Base-by-base conservation (phyloP, 805 yeast genomes). In the Candida berthetii region DNA sequence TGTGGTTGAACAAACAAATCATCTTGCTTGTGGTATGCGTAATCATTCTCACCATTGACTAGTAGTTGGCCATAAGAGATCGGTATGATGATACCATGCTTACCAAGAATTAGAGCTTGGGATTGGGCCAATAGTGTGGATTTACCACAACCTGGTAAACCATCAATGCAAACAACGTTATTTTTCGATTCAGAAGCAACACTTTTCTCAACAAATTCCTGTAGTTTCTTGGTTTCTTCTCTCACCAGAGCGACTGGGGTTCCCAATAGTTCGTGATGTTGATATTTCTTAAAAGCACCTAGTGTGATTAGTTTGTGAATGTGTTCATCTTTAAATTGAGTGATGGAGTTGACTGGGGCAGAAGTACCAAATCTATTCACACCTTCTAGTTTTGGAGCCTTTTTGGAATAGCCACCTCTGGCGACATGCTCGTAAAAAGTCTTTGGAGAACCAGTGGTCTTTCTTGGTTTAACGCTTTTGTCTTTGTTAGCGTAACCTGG, bases 101-200 rank as follows among this genome's bases (percentile, higher is more conserved):
- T 62, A 28, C 68, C 52, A 9, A 64, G 56, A 3, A 79, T 72
- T 37, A 85, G 60, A 0, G 83, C 77, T 35, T 82, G 82, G 2
- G 81, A 68, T 60, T 89, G 96, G 0, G 90, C 61, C 37, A 89
- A 52, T 31, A 82, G 54, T 0, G 87, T 76, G 3, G 91, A 76
- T 65, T 89, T 90, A 7, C 97, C 97, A 10, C 76, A 71, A 38
- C 96, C 96, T 35, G 75, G 63, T 42, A 74, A 80, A 35, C 96
- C 96, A 17, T 75, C 58, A n/a, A 87, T 46, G 25, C 80, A 65
- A 25, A 73, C 51, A 50, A 82, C 70, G 54, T 78, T 82, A 11
- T 61, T 52, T 1, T 73, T 58, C 0, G 72, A 54, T 5, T 54
- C 36, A 0, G 66, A 37, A 0, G 44, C 39, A 3, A 51, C 46